Conservation (phyloP, 352 stramenopile genomes). For the Phytopythium helicoides region DNA sequence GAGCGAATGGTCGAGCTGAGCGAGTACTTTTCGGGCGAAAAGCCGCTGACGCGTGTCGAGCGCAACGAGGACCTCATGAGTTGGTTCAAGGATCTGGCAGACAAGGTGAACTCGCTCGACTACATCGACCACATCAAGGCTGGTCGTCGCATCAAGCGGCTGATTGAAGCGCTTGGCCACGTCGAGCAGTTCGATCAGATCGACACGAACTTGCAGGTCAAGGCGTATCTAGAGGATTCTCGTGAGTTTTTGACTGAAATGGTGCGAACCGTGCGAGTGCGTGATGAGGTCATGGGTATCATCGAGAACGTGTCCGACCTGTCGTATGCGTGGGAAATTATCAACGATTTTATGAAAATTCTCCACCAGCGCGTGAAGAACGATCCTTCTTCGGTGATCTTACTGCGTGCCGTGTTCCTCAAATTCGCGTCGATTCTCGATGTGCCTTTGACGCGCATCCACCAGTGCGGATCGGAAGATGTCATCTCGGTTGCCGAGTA, state of each 20-base stretch:
- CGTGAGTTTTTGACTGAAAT: slow-evolving; percentile 93
- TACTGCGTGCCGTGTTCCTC: slow-evolving; percentile 93
- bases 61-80: slow-evolving; percentile 92
- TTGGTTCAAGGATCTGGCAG: slow-evolving; percentile 91
- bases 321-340: slow-evolving; percentile 94
- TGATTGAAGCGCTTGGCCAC: slow-evolving; percentile 92
- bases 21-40: slow-evolving; percentile 94
- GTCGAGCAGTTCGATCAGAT: slow-evolving; percentile 97
- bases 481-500: slow-evolving; percentile 92
- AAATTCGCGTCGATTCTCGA: slow-evolving; percentile 95
- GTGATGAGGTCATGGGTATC: slow-evolving; percentile 89
- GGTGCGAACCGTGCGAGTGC: slow-evolving; percentile 93
- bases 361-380: slow-evolving; percentile 92
- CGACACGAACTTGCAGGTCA: slow-evolving; percentile 94
- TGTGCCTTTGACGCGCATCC: slow-evolving; percentile 91
- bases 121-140: slow-evolving; percentile 92
- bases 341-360: slow-evolving; percentile 94
- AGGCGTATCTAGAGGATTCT: slow-evolving; percentile 91
- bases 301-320: slow-evolving; percentile 94
- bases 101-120: slow-evolving; percentile 90
- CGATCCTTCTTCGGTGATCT: slow-evolving; percentile 91
- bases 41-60: slow-evolving; percentile 90
- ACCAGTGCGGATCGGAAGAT: slow-evolving; percentile 91
- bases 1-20: slow-evolving; percentile 92
- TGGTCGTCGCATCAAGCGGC: slow-evolving; percentile 92